Evolutionary conservation across 345 rosid species (phyloP).

Genomic region (Boechera stricta): DNA sequence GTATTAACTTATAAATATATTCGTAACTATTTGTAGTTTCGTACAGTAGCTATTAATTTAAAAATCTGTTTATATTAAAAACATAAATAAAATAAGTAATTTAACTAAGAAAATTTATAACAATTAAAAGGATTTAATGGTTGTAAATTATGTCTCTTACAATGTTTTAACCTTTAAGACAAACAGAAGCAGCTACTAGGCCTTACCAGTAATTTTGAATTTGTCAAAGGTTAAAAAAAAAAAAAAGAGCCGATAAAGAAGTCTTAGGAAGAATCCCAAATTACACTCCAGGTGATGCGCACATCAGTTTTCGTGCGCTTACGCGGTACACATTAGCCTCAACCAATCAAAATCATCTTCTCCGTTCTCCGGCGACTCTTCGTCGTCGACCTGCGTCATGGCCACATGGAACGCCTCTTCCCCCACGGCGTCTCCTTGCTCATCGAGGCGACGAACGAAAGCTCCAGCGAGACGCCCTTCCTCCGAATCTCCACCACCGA

Average conservation of each 20-base stretch:
- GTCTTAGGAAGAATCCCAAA: conserved; percentile 32
- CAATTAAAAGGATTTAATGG: not conserved
- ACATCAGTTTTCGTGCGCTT: conserved; percentile 56
- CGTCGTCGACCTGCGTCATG: conserved; percentile 28
- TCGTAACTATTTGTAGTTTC: too few relatives aligned
- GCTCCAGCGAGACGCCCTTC: conserved; percentile 51
- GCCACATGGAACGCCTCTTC: conserved; percentile 48
- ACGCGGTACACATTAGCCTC: conserved; percentile 50
- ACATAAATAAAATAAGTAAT: not conserved
- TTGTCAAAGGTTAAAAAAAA: conserved; percentile 34
- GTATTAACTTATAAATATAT: not conserved
- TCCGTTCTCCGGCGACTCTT: conserved; percentile 35
- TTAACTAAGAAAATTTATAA: not conserved
- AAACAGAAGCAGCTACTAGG: not conserved
- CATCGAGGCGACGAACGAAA: conserved; percentile 56
- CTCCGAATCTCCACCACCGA: conserved; percentile 55
- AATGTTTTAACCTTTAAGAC: not conserved
- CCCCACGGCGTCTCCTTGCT: conserved; percentile 44
- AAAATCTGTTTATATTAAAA: not conserved
- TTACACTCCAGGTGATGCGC: conserved; percentile 43
- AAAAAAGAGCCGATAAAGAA: conserved; percentile 1
- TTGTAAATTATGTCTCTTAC: conserved; percentile 2
- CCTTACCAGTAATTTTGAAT: conserved; percentile 32
- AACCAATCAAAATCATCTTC: conserved; percentile 19
- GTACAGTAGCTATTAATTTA: too few relatives aligned